Evolutionary conservation across 1,139 yeast genomes (phyloP).

Genomic region (Magnusiomyces fungicola): DNA sequence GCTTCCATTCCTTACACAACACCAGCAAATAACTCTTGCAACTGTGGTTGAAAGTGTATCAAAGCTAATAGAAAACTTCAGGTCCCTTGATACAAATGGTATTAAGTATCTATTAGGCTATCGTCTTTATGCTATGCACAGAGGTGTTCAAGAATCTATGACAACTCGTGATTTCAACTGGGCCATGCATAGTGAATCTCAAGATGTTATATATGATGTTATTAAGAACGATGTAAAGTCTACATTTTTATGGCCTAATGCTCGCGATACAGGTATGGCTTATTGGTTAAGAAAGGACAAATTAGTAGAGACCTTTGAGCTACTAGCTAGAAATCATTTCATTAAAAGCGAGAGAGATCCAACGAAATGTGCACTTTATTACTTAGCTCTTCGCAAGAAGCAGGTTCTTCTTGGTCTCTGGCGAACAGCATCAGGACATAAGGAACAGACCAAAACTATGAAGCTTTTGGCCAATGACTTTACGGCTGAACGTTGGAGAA

Average conservation of each 20-base stretch:
- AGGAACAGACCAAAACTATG: slow-evolving; percentile 76
- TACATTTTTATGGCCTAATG: slow-evolving; percentile 49
- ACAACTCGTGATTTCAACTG: slow-evolving; percentile 78
- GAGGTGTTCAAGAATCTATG: slow-evolving; percentile 42
- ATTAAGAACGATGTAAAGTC: slow-evolving; percentile 40
- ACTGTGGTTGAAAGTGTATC: slow-evolving; percentile 59
- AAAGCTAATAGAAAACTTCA: slow-evolving; percentile 44
- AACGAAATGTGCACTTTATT: slow-evolving; percentile 61
- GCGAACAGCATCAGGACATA: slow-evolving; percentile 67
- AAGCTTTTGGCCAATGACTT: slow-evolving; percentile 74
- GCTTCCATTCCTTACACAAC: slow-evolving; percentile 77
- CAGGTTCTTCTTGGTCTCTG: slow-evolving; percentile 73
- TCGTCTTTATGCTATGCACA: slow-evolving; percentile 56
- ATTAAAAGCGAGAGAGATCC: slow-evolving; percentile 56
- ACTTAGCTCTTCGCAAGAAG: slow-evolving; percentile 70
- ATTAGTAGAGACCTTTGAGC: slow-evolving; percentile 51
- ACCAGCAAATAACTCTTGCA: slow-evolving; percentile 79
- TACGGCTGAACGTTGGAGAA: slow-evolving; percentile 62
- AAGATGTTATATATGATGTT: slow-evolving; percentile 52
- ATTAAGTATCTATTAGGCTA: slow-evolving; percentile 64
- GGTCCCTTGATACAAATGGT: slow-evolving; percentile 64
- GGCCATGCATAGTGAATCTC: slow-evolving; percentile 81
- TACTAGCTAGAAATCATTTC: slow-evolving; percentile 50
- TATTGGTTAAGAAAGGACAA: slow-evolving; percentile 63
- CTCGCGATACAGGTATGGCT: slow-evolving; percentile 55